Conservation (phyloP, 805 yeast genomes). For the Vanderwaltozyma tropicalis region DNA sequence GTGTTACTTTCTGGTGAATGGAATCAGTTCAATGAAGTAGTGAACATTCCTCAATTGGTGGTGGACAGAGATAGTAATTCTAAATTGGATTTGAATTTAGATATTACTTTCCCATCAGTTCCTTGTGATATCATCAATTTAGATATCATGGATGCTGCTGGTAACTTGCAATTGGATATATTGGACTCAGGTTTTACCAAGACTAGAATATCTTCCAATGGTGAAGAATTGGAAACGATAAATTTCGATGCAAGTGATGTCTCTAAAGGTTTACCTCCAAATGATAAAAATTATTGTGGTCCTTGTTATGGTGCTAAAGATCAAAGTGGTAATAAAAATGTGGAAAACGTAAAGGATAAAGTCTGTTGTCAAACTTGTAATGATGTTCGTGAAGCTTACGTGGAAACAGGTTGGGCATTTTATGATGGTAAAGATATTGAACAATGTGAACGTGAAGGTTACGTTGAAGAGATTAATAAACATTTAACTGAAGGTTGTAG, state of each 20-base stretch:
- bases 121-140: conserved; percentile 78
- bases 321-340: conserved; percentile 49
- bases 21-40: conserved; percentile 55
- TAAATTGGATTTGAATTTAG: conserved; percentile 67
- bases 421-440: conserved; percentile 77
- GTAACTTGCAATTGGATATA: conserved; percentile 70
- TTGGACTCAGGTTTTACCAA: conserved; percentile 59
- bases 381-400: conserved; percentile 71
- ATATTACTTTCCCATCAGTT: conserved; percentile 68
- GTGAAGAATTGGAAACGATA: conserved; percentile 35
- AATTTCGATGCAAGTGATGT: conserved; percentile 34
- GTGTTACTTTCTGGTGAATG: conserved; percentile 66
- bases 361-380: conserved; percentile 81
- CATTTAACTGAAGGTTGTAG: conserved; percentile 81
- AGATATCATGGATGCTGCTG: conserved; percentile 83
- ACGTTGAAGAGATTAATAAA: conserved; percentile 48
- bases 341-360: conserved; percentile 46
- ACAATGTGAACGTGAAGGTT: conserved; percentile 88
- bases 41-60: conserved; percentile 69
- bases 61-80: conserved; percentile 76
- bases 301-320: conserved; percentile 80
- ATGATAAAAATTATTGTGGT: conserved; percentile 54
- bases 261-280: conserved; percentile 34
- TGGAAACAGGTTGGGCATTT: conserved; percentile 77
- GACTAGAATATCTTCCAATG: conserved; percentile 42